Base-by-base conservation (phyloP, 2,329 filamentous ascomycete genomes). In the Blumeria hordei region DNA sequence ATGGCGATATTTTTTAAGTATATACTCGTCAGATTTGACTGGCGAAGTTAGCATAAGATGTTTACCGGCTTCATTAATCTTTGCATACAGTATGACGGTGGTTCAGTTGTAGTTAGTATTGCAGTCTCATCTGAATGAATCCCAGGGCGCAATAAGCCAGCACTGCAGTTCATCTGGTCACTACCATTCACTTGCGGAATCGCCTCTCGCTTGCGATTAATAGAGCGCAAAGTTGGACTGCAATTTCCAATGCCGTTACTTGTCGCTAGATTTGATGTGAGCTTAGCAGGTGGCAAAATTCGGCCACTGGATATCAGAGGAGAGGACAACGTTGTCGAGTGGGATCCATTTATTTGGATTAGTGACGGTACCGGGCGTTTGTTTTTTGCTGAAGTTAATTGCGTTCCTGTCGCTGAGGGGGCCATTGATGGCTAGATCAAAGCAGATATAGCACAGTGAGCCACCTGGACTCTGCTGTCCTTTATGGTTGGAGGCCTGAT, bases 1-100 rank as follows among this genome's bases (percentile, higher is more conserved):
- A 63, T 75, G 78, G 43, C 72, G 73, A 68, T 83, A 88, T 68
- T 88, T 94, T 62, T 77, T 80, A n/a, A 96, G 72, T 51, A 96
- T 87, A 62, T 92, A 85, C 12, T 75, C 69, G 58, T 81, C 78
- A 34, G 80, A 83, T 65, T 83, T 76, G 45, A 90, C 87, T 88
- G 56, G 12, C 28, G 59, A 62, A 55, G 58, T 55, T 43, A 57
- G 52, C 54, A 55, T 57, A 39, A 58, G 56, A 55, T 41, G 18
- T 36, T 32, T 44, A 37, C 32, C 39, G 10, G 10, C 45, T 50
- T 12, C 14, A 7, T 18, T 34, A 14, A 28, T 44, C 11, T 54
- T 33, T 36, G 55, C 66, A 57, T 70, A 79, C 76, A 67, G 61
- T 77, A 76, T 34, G 76, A 76, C 14, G 68, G 72, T 41, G 72